Evolutionary conservation across 495 filamentous ascomycete genomes (phyloP).

Genomic region (Poronia punctata): DNA sequence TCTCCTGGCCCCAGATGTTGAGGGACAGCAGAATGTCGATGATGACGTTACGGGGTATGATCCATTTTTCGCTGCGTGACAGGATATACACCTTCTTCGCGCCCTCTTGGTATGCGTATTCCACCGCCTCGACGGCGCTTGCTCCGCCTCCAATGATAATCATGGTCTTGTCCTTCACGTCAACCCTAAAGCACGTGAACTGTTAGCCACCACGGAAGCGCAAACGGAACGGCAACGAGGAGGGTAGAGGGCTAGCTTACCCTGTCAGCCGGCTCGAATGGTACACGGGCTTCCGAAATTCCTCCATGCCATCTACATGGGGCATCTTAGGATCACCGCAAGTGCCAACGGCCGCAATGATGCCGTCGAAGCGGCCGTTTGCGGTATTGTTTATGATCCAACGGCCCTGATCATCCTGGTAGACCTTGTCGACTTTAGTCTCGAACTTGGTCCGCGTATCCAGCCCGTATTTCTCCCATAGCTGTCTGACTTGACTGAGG

Average conservation of each 20-base stretch:
- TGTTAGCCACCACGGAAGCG: conserved; percentile 15
- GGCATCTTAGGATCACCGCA: conserved; percentile 74
- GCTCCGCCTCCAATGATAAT: conserved; percentile 74
- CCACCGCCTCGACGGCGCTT: conserved; percentile 75
- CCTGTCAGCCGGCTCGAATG: conserved; percentile 72
- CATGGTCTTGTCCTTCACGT: conserved; percentile 64
- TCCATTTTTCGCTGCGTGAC: conserved; percentile 79
- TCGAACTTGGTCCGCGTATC: conserved; percentile 65
- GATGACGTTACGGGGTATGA: conserved; percentile 72
- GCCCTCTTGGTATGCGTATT: conserved; percentile 63
- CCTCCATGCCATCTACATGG: conserved; percentile 54
- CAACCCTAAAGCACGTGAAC: conserved; percentile 17
- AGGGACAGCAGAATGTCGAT: conserved; percentile 65
- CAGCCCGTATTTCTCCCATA: conserved; percentile 73
- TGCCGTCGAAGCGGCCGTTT: conserved; percentile 67
- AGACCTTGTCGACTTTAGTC: conserved; percentile 58
- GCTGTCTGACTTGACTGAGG: conserved; percentile 56
- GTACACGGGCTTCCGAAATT: conserved; percentile 60
- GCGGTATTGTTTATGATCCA: conserved; percentile 73
- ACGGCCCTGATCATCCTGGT: conserved; percentile 57
- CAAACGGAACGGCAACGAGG: not conserved
- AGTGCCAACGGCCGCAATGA: conserved; percentile 70
- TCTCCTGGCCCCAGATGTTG: conserved; percentile 77
- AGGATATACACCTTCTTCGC: conserved; percentile 66
- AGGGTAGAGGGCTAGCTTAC: too few species aligned